phyloP scores from a whole-genome alignment of 2,329 filamentous ascomycete genomes.

The Fusarium torulosum region DNA sequence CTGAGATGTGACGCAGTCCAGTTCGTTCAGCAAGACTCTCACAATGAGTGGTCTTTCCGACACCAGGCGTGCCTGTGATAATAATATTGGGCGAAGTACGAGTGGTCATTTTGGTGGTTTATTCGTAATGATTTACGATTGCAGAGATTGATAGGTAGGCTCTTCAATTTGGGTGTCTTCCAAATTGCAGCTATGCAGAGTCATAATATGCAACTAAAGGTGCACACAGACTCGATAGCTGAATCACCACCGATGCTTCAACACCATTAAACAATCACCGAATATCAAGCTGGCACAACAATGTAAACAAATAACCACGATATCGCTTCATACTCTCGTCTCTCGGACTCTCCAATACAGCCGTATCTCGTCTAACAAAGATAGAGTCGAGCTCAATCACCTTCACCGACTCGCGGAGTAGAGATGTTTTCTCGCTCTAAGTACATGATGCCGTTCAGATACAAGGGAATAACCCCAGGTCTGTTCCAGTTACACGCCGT shows the following conservation, averaged over 20 bases:
- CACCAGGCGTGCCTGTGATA: constrained; percentile 93
- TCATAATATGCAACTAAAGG: constrained; percentile 38
- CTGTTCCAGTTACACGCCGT: constrained; percentile 42
- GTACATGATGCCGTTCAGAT: constrained; percentile 47
- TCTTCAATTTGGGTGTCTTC: constrained; percentile 18
- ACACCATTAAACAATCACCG: constrained; percentile 9
- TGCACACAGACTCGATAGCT: constrained; percentile 25
- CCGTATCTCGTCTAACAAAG: constrained; percentile 47
- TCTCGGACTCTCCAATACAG: constrained; percentile 41
- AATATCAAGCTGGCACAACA: not conserved
- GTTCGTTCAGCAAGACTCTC: constrained; percentile 82
- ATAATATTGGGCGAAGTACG: constrained; percentile 85
- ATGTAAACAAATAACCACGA: constrained; percentile 38
- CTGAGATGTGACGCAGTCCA: constrained; percentile 83
- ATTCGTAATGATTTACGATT: constrained; percentile 17
- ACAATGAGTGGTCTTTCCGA: constrained; percentile 94
- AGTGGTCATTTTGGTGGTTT: constrained; percentile 49
- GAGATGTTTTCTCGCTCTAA: constrained; percentile 33
- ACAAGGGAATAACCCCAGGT: constrained; percentile 38
- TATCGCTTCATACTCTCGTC: constrained; percentile 42
- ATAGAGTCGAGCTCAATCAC: constrained; percentile 29
- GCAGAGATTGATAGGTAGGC: constrained; percentile 44
- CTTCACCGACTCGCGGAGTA: constrained; percentile 36
- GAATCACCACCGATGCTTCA: constrained; percentile 11
- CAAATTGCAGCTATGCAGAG: constrained; percentile 17